Evolutionary conservation across 208 protist genomes (phyloP).

Genomic region (Wallacemonas sp.): DNA sequence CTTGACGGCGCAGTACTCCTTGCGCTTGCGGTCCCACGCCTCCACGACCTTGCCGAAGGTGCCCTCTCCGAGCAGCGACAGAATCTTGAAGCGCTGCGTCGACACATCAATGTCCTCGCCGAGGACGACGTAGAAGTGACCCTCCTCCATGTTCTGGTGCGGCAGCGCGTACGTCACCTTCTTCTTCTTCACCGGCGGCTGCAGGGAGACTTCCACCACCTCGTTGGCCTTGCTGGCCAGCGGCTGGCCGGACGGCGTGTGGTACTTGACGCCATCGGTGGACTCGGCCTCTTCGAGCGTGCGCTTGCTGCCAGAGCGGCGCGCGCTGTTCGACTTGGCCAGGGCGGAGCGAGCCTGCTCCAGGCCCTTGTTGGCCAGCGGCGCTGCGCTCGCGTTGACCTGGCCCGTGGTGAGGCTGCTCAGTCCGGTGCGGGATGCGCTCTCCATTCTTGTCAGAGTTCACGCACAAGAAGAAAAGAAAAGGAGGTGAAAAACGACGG

Average conservation of each 20-base stretch:
- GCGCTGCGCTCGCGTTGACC: constrained; percentile 4
- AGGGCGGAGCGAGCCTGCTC: constrained; percentile 11
- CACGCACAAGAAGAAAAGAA: no score
- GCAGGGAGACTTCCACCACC: constrained; percentile 39
- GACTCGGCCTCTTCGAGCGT: constrained; percentile 52
- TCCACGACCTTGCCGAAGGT: constrained; percentile 91
- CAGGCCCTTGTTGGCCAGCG: constrained; percentile 13
- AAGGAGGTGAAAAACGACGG: no score
- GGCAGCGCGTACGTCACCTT: constrained; percentile 86
- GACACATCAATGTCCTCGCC: constrained; percentile 89
- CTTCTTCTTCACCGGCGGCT: constrained; percentile 62
- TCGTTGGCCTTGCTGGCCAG: constrained; percentile 28
- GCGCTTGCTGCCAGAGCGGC: constrained; percentile 83
- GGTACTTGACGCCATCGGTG: constrained; percentile 38
- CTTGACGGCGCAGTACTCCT: constrained; percentile 90
- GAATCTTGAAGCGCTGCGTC: constrained; percentile 87
- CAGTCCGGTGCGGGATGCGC: constrained; percentile 10
- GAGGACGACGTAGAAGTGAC: constrained; percentile 91
- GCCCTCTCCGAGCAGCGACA: constrained; percentile 86
- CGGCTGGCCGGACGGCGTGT: constrained; percentile 23
- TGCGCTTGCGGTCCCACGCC: constrained; percentile 86
- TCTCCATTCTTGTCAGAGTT: no score
- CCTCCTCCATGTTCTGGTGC: constrained; percentile 87
- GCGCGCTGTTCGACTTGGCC: constrained; percentile 19
- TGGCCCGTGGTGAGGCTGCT: constrained; percentile 8